phyloP scores from a whole-genome alignment of 306 rosid species.

The Trichosanthes cucumerina region DNA sequence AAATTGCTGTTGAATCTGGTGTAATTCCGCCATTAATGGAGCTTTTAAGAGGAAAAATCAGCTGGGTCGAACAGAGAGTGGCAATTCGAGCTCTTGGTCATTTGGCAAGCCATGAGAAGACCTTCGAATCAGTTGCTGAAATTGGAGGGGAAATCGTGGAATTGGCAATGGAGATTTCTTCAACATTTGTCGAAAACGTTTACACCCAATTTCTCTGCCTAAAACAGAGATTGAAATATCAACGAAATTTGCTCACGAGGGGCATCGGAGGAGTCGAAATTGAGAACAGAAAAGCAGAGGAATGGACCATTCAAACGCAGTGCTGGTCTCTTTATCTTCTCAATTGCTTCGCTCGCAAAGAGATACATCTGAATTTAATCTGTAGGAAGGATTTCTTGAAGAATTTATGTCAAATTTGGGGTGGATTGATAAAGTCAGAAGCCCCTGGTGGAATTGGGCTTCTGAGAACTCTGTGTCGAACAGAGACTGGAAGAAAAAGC shows the following conservation, averaged over 20 bases:
- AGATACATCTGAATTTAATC: constrained; percentile 32
- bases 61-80: constrained; percentile 69
- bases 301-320: constrained; percentile 58
- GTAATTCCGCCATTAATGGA: constrained; percentile 40
- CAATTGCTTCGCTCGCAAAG: constrained; percentile 43
- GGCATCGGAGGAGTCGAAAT: constrained; percentile 45
- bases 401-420: constrained; percentile 44
- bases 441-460: constrained; percentile 57
- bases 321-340: constrained; percentile 55
- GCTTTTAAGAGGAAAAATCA: constrained; percentile 47
- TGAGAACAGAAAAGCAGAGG: constrained; percentile 56
- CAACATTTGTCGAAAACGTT: constrained; percentile 31
- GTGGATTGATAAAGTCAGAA: constrained; percentile 30
- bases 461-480: constrained; percentile 34
- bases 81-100: constrained; percentile 62
- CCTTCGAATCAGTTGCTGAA: constrained; percentile 30
- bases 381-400: constrained; percentile 33
- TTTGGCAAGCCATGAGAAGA: constrained; percentile 37
- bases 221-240: constrained; percentile 41
- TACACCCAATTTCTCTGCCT: constrained; percentile 30
- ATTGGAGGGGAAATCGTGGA: constrained; percentile 33
- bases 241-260: constrained; percentile 44
- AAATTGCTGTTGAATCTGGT: constrained; percentile 35
- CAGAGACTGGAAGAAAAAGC: constrained; percentile 39
- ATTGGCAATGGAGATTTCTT: constrained; percentile 31